Evolutionary conservation across 2,329 filamentous ascomycete species (phyloP).

Genomic region (Aureobasidium sp.): DNA sequence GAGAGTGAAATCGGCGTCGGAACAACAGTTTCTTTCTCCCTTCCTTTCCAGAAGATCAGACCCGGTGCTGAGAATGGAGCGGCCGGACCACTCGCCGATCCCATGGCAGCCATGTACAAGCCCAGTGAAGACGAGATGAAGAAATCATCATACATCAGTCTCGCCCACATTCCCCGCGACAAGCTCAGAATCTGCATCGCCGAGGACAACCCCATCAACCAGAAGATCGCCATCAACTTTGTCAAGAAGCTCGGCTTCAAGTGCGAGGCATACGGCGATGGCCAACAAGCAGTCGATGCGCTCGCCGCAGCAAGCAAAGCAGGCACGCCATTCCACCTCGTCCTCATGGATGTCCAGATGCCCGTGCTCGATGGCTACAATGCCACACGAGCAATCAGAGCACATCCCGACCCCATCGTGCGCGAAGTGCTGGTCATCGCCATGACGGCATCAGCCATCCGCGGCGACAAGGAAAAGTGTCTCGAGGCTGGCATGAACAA

Average conservation of each 20-base stretch:
- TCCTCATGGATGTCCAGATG: conserved; percentile 97
- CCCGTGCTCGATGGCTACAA: conserved; percentile 88
- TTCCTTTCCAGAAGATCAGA: conserved; percentile 77
- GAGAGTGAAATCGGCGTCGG: conserved; percentile 66
- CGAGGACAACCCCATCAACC: conserved; percentile 91
- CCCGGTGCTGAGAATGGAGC: conserved; percentile 32
- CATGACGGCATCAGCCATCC: conserved; percentile 93
- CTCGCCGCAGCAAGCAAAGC: conserved; percentile 64
- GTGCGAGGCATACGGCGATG: conserved; percentile 85
- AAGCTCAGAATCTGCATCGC: conserved; percentile 84
- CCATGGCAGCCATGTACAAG: conserved; percentile 43
- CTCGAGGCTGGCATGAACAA: conserved; percentile 97
- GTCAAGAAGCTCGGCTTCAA: conserved; percentile 77
- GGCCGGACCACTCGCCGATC: conserved; percentile 41
- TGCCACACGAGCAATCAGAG: conserved; percentile 73
- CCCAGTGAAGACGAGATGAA: conserved; percentile 24
- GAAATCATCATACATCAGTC: conserved; percentile 44
- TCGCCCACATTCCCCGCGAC: conserved; percentile 65
- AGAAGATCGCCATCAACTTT: conserved; percentile 88
- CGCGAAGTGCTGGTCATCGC: conserved; percentile 85
- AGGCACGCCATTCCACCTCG: conserved; percentile 73
- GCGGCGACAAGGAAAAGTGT: conserved; percentile 90
- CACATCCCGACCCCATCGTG: conserved; percentile 67
- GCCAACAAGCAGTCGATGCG: conserved; percentile 77
- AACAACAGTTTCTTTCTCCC: conserved; percentile 67